These are phyloP conservation scores for Beauveria pseudobassiana DNA, from an alignment of 2,329 filamentous ascomycete species.

Conservation along the genomic window DNA sequence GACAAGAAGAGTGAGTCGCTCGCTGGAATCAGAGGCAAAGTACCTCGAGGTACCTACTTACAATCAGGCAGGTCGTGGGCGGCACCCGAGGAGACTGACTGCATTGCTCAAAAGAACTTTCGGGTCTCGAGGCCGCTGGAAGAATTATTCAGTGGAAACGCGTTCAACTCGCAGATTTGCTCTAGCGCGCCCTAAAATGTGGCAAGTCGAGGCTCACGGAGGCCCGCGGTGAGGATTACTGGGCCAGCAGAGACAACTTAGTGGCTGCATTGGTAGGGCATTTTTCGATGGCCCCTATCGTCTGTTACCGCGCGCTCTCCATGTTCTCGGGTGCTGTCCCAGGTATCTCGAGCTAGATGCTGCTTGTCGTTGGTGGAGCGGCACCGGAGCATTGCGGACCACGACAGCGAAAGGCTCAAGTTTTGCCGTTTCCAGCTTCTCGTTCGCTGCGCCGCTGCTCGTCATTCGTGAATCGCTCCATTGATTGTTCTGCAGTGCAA, in stretches of 20 bases:
- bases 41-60: not conserved
- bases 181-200: not conserved
- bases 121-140: not conserved
- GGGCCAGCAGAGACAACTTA: slow-evolving; percentile 1
- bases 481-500: not conserved
- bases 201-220: not conserved
- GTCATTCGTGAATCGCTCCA: not conserved
- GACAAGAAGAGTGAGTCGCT: too few relatives aligned
- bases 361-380: not conserved
- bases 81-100: too few relatives aligned
- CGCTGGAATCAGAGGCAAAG: not conserved
- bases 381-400: slow-evolving; percentile 8
- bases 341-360: slow-evolving; percentile 6
- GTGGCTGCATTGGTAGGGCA: not conserved
- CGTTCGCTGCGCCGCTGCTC: not conserved
- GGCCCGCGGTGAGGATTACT: not conserved
- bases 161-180: not conserved
- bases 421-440: not conserved
- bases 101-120: not conserved
- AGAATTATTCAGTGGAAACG: not conserved
- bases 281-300: slow-evolving; percentile 3
- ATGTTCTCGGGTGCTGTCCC: not conserved
- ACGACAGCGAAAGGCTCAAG: not conserved
- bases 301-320: not conserved
- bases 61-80: too few relatives aligned